Conservation (phyloP, 371 early-diverging fungal genomes). For the Dinochytrium kinnereticum region DNA sequence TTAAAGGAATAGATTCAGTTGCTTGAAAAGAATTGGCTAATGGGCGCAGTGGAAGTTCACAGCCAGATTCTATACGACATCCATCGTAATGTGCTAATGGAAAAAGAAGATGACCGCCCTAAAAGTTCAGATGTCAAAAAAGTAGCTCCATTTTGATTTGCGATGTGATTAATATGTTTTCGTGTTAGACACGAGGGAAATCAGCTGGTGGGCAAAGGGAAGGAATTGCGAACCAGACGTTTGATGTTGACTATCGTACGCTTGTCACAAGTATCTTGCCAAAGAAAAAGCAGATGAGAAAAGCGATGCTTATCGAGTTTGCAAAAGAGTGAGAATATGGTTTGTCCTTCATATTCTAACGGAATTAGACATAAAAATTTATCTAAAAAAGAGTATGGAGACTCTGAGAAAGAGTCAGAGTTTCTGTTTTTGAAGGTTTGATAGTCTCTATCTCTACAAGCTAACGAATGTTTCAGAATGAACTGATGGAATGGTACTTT, state of each 20-base stretch:
- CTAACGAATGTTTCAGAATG: conserved; percentile 25
- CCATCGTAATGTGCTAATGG: conserved; percentile 34
- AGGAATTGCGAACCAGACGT: not conserved
- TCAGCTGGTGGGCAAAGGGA: not conserved
- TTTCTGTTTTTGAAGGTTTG: conserved; percentile 37
- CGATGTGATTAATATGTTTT: not conserved
- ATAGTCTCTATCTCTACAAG: not conserved
- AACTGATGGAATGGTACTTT: conserved; percentile 55
- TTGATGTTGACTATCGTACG: conserved; percentile 51
- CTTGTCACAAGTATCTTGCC: conserved; percentile 45
- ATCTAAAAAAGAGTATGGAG: conserved; percentile 30
- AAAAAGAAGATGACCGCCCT: conserved; percentile 33
- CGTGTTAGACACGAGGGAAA: not conserved
- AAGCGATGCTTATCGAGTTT: conserved; percentile 49
- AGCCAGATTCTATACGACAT: conserved; percentile 44
- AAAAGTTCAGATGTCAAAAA: conserved; percentile 26
- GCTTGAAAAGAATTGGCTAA: conserved; percentile 51
- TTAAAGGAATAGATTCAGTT: conserved; percentile 41
- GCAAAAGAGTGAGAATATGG: conserved; percentile 39
- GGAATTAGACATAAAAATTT: conserved; percentile 23
- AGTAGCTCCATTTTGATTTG: not conserved
- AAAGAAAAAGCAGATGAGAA: conserved; percentile 54
- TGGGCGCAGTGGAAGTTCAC: conserved; percentile 50
- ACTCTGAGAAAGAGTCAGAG: conserved; percentile 38
- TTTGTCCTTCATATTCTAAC: not conserved